Percentiles rank a stretch among this genome's conserved stretches.
Evolutionary conservation across 192 early-diverging fungal species (phyloP).

Genomic region (Irineochytrium annulatum): DNA sequence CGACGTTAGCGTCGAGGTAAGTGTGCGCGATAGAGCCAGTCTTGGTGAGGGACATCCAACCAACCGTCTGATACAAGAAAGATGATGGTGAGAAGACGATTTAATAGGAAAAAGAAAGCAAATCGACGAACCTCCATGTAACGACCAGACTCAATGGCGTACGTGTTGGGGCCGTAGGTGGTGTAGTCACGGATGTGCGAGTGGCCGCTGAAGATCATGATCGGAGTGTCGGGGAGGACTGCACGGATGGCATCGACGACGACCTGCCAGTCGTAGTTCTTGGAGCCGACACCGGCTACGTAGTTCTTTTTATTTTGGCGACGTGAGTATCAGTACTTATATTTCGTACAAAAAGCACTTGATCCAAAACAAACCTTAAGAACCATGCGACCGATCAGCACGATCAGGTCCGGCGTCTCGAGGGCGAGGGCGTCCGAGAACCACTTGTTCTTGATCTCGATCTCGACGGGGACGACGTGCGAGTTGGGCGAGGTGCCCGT

Average conservation of each 20-base stretch:
- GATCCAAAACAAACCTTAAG: too few relatives aligned
- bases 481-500: slow-evolving; percentile 36
- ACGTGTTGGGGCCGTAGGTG: slow-evolving; percentile 39
- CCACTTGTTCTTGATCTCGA: slow-evolving; percentile 45
- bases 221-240: slow-evolving; percentile 44
- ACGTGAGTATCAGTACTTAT: too few relatives aligned
- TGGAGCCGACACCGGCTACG: neutral
- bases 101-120: too few relatives aligned
- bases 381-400: slow-evolving; percentile 47
- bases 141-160: slow-evolving; percentile 43
- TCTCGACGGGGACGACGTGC: slow-evolving; percentile 33
- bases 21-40: slow-evolving; percentile 39
- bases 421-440: slow-evolving; percentile 44
- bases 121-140: too few relatives aligned
- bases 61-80: too few relatives aligned
- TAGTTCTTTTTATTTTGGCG: too few relatives aligned
- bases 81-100: too few relatives aligned
- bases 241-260: slow-evolving; percentile 44
- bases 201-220: slow-evolving; percentile 51
- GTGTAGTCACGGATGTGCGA: slow-evolving; percentile 52
- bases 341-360: too few relatives aligned
- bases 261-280: slow-evolving; percentile 30
- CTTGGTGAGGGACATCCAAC: slow-evolving; percentile 47
- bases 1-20: slow-evolving; percentile 50
- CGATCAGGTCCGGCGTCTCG: slow-evolving; percentile 45